These are phyloP conservation scores for Malassezia restricta DNA, from an alignment of 1,284 basidiomycete genomes.

Conservation along the genomic window DNA sequence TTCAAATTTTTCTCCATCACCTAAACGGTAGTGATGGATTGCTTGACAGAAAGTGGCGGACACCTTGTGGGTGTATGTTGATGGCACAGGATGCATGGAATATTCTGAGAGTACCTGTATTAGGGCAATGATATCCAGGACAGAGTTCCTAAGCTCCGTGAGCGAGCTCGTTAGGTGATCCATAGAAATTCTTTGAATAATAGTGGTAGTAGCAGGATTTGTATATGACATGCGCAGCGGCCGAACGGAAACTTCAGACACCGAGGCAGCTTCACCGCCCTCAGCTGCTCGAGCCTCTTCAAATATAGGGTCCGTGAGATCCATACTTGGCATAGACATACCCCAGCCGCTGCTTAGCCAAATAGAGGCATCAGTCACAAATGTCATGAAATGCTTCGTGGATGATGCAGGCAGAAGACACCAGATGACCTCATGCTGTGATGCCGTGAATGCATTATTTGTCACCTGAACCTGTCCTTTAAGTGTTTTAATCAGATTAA, in stretches of 20 bases:
- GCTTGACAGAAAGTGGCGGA: not conserved
- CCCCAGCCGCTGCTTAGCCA: constrained; percentile 35
- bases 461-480: constrained; percentile 10
- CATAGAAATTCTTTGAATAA: not conserved
- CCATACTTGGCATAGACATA: not conserved
- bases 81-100: not conserved
- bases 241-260: not conserved
- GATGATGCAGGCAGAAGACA: constrained; percentile 20
- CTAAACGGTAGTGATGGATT: not conserved
- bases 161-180: not conserved
- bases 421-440: constrained; percentile 24
- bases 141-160: not conserved
- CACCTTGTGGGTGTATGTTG: not conserved
- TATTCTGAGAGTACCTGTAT: not conserved
- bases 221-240: not conserved
- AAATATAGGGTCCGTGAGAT: not conserved
- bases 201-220: not conserved
- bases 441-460: constrained; percentile 17
- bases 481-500: constrained; percentile 7
- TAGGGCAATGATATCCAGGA: not conserved
- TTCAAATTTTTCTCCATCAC: not conserved
- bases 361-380: constrained; percentile 17
- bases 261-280: not conserved
- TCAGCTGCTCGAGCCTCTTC: not conserved
- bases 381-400: constrained; percentile 12